Percentiles rank a stretch among this genome's conserved stretches.
These are phyloP conservation scores for Skeletonema costatum DNA, from an alignment of 108 stramenopile species.

Conservation along the genomic window DNA sequence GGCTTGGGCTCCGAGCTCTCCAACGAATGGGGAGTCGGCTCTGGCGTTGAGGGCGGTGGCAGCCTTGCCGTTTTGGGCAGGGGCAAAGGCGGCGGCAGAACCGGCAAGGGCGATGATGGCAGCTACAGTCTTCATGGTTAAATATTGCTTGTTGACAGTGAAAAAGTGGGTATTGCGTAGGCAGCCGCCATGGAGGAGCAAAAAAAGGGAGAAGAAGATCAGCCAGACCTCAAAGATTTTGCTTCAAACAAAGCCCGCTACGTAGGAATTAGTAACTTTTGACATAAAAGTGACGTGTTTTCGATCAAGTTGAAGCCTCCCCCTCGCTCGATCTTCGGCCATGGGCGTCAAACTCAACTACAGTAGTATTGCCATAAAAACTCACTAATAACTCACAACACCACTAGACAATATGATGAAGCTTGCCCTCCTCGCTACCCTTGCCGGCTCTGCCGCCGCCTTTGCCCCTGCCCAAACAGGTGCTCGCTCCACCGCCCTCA, in stretches of 20 bases:
- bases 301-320: background rate
- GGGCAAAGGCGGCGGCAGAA: constrained; percentile 47
- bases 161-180: constrained; percentile 54
- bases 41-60: constrained; percentile 15
- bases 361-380: background rate
- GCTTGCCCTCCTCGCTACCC: constrained; percentile 71
- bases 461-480: constrained; percentile 62
- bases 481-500: constrained; percentile 17
- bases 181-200: constrained; percentile 49
- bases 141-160: background rate
- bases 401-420: constrained; percentile 62
- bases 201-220: background rate
- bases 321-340: background rate
- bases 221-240: background rate
- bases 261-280: background rate
- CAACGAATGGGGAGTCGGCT: constrained; percentile 30
- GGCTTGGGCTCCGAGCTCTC: constrained; percentile 48
- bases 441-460: constrained; percentile 76
- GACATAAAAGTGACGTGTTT: background rate
- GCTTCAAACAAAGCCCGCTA: background rate
- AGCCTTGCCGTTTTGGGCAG: constrained; percentile 16
- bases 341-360: background rate
- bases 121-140: constrained; percentile 42
- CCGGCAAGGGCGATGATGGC: constrained; percentile 44
- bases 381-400: background rate